phyloP scores from a whole-genome alignment of 768 basidiomycete species.

The Tremella yokohamensis region DNA sequence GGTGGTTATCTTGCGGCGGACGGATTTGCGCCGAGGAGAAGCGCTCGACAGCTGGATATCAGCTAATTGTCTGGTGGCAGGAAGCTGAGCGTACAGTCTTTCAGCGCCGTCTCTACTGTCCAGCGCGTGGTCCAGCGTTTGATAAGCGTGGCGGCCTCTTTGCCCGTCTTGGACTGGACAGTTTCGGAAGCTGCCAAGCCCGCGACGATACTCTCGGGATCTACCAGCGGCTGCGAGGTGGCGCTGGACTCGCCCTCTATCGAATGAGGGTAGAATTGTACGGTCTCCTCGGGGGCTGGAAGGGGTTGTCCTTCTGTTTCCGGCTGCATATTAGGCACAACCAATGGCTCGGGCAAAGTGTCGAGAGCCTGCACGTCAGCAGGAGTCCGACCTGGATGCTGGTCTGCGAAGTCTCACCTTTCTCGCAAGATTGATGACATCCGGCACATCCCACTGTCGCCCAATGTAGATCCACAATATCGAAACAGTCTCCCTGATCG shows the following conservation, averaged over 20 bases:
- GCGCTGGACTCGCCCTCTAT: constrained; percentile 43
- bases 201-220: constrained; percentile 59
- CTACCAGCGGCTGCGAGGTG: constrained; percentile 53
- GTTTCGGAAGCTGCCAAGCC: constrained; percentile 58
- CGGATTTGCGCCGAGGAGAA: constrained; percentile 26
- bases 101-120: constrained; percentile 71
- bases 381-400: neutral
- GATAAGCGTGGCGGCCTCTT: constrained; percentile 60
- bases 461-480: constrained; percentile 69
- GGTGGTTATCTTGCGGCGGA: constrained; percentile 23
- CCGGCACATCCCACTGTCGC: constrained; percentile 64
- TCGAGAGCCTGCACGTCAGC: constrained; percentile 54
- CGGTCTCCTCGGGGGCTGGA: constrained; percentile 55
- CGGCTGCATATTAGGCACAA: constrained; percentile 52
- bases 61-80: neutral
- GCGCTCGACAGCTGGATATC: constrained; percentile 35
- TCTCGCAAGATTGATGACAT: constrained; percentile 53
- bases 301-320: constrained; percentile 53
- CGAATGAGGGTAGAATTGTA: constrained; percentile 53
- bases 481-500: constrained; percentile 63
- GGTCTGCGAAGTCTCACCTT: constrained; percentile 28
- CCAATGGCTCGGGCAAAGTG: constrained; percentile 51
- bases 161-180: constrained; percentile 64
- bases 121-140: constrained; percentile 62
- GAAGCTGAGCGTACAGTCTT: constrained; percentile 58